Base-by-base conservation (phyloP, 495 filamentous ascomycete genomes). In the Cercophora samala region DNA sequence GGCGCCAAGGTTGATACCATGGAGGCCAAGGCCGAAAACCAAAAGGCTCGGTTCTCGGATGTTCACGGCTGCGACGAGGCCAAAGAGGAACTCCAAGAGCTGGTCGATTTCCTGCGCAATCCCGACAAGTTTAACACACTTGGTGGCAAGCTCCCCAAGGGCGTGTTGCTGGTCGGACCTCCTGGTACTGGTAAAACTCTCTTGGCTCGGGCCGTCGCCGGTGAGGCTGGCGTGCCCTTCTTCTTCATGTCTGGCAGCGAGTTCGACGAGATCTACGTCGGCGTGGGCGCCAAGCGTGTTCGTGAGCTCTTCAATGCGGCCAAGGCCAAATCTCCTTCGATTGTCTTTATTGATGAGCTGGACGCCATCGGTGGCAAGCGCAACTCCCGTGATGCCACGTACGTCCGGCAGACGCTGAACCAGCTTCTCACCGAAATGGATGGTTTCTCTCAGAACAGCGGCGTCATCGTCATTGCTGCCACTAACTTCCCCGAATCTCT, bases 221-320 rank as follows among this genome's bases (percentile, higher is more conserved):
- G 95, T 26, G 95, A 99, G 81, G 93, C 95, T 55, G 95, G 95
- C 66, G 96, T 98, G 22, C 95, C 95, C 0, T 98, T 97, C 85
- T 99, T 97, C 85, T 98, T 95, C 84, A 97, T 99, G 94, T 98
- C 96, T 70, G 95, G 95, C 26, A 93, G 91, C 65, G 96, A 99
- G 76, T 99, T 99, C 74, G 95, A 99, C 73, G 95, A 99, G 77
- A 90, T 99, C 53, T 99, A 97, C 72, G 96, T 99, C 24, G 95
- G 95, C 71, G 96, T 99, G 63, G 95, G 95, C 71, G 95, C 95
- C 59, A 98, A 98, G 82, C 92, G 95, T 74, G 95, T 99, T 55
- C 92, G 95, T 58, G 95, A 99, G 65, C 86, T 99, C n/a, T 99
- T 99, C 80, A 82, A 80, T 60, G 87, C 90, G 58, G 95, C 95